These are phyloP conservation scores for Fagus crenata DNA, from an alignment of 306 rosid species.

Conservation along the genomic window DNA sequence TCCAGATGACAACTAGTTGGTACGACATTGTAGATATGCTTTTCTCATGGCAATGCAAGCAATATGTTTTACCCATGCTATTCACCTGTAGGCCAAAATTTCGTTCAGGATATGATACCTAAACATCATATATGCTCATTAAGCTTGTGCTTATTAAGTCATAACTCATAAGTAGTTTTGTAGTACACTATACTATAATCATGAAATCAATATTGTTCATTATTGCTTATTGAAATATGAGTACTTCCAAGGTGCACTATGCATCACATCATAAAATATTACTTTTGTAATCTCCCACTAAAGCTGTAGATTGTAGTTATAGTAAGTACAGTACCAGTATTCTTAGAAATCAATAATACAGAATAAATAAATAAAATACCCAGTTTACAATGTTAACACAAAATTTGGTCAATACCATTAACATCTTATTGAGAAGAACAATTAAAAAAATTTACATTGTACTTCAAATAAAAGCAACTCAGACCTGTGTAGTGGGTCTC, in stretches of 20 bases:
- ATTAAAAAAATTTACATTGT: background rate
- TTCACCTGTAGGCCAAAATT: too few relatives aligned
- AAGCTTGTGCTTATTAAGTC: background rate
- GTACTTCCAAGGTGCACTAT: background rate
- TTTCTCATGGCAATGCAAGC: background rate
- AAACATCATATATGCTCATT: background rate
- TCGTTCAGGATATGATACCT: background rate
- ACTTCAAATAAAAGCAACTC: background rate
- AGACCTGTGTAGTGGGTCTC: constrained; percentile 72
- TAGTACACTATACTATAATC: background rate
- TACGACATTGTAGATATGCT: background rate
- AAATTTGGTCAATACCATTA: background rate
- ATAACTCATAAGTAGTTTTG: background rate
- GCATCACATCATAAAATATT: background rate
- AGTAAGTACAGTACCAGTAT: background rate
- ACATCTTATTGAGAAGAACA: background rate
- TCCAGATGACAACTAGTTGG: background rate
- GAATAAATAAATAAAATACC: background rate
- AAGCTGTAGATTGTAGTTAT: background rate
- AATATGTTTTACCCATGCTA: background rate
- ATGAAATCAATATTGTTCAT: background rate
- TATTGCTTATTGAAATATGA: background rate
- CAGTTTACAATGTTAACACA: background rate
- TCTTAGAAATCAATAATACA: background rate
- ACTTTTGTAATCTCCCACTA: background rate